A percentile compares a stretch with the other conserved stretches of the same genome.
These are phyloP conservation scores for Fusarium decemcellulare DNA, from an alignment of 2,329 filamentous ascomycete species.

Conservation along the genomic window DNA sequence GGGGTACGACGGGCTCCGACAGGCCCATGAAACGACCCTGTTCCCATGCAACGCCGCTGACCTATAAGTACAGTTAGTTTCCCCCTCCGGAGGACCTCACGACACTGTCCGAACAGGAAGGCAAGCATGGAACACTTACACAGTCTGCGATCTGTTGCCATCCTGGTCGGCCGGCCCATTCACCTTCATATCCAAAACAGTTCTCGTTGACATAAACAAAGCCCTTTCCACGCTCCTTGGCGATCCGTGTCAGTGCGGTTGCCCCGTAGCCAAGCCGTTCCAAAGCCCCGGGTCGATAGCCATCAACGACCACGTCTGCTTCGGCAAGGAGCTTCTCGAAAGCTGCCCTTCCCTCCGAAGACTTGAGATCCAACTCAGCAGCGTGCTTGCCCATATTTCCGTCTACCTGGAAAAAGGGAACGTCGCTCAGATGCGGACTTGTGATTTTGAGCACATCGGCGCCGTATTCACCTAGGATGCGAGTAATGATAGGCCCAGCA, in stretches of 20 bases:
- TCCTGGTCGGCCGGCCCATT: slow-evolving; percentile 75
- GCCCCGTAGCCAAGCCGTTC: slow-evolving; percentile 75
- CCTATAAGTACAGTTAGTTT: slow-evolving; percentile 52
- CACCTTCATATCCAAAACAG: slow-evolving; percentile 74
- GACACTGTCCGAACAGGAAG: not conserved
- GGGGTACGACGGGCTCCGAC: slow-evolving; percentile 75
- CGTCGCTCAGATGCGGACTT: slow-evolving; percentile 75
- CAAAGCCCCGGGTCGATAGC: slow-evolving; percentile 77
- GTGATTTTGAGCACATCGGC: slow-evolving; percentile 82
- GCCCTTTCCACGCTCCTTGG: slow-evolving; percentile 69
- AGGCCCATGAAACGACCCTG: slow-evolving; percentile 74
- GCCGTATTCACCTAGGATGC: slow-evolving; percentile 81
- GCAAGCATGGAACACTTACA: slow-evolving; percentile 49
- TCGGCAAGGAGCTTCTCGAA: slow-evolving; percentile 74
- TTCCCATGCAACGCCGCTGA: slow-evolving; percentile 70
- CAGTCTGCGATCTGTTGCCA: slow-evolving; percentile 82
- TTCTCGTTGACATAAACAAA: slow-evolving; percentile 80
- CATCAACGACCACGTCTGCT: slow-evolving; percentile 76
- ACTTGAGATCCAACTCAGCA: slow-evolving; percentile 74
- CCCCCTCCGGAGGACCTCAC: not conserved
- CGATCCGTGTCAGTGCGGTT: slow-evolving; percentile 65
- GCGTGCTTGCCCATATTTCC: slow-evolving; percentile 81
- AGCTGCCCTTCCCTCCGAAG: slow-evolving; percentile 61
- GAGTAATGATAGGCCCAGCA: slow-evolving; percentile 80
- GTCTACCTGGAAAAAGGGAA: slow-evolving; percentile 81